Base-by-base conservation (phyloP, 1,284 basidiomycete genomes). In the Ceratobasidium sp. region DNA sequence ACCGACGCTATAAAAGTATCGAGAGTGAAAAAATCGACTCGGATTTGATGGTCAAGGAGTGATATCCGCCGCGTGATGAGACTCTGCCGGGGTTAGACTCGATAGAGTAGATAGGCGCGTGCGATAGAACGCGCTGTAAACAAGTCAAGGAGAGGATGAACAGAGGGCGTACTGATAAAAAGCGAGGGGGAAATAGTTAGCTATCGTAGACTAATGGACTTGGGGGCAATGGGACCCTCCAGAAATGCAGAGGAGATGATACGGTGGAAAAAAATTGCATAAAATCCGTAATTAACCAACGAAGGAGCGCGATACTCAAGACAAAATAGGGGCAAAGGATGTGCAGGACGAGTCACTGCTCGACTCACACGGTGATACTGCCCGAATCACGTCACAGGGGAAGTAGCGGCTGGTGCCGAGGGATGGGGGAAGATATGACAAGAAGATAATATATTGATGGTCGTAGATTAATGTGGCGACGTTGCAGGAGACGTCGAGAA, bases 21-120 rank as follows among this genome's bases (percentile, higher is more conserved):
- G 41, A 47, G n/a, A 36, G 41, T 8, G 29, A 64, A 47, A n/a
- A 41, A 41, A 47, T 48, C 45, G 47, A 27, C 45, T 17, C 47
- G 27, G 45, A 50, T 64, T 64, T 64, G 62, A 64, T 64, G 62
- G 62, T 64, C 62, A 45, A 64, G 62, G 45, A 45, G 45, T 36
- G 41, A 44, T 41, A 41, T 36, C 59, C 44, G 59, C 62, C 62
- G 47, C 62, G 62, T 64, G 62, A 45, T 50, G 62, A 64, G 62
- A 14, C 27, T 64, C 29, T 24, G 24, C 36, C 62, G 62, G 44
- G 48, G 62, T 64, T 64, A 24, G 60, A 11, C 24, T 41, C 11
- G 36, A 41, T 41, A 41, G 36, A 15, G 24, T 3, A 48, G 60
- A 48, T 63, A 64, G 62, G 62, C 47, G 31, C 29, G 44, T 5